Percentiles rank a stretch among this genome's conserved stretches.
Conservation (phyloP, 768 basidiomycete species). For the Gautieria morchelliformis region DNA sequence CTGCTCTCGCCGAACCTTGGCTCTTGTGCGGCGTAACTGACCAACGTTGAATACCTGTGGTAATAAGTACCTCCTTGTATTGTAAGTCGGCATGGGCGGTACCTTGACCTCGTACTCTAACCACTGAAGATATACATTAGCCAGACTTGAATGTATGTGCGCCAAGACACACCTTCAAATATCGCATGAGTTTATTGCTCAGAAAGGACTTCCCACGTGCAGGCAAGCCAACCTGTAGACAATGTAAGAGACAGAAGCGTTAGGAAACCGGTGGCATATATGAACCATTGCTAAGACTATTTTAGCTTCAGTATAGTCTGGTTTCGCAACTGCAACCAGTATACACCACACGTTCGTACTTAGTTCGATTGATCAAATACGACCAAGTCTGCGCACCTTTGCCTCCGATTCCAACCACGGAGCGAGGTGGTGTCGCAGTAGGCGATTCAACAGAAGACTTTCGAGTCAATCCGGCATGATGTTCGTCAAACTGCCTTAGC, state of each 20-base stretch:
- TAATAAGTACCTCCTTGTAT: neutral
- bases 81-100: neutral
- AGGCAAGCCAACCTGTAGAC: conserved; percentile 80
- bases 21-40: conserved; percentile 81
- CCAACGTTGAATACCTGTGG: conserved; percentile 90
- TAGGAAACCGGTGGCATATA: conserved; percentile 1
- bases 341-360: neutral
- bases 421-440: conserved; percentile 68
- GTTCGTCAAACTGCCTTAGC: conserved; percentile 74
- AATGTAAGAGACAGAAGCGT: neutral
- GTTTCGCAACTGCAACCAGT: conserved; percentile 65
- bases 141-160: conserved; percentile 3
- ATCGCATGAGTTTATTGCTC: conserved; percentile 95
- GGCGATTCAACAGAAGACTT: conserved; percentile 58
- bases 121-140: conserved; percentile 51
- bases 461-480: conserved; percentile 27
- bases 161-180: conserved; percentile 63
- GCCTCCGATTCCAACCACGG: conserved; percentile 82
- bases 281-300: conserved; percentile 94
- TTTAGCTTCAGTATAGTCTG: conserved; percentile 97
- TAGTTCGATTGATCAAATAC: conserved; percentile 1
- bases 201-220: conserved; percentile 97
- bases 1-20: conserved; percentile 70
- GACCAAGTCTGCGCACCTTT: conserved; percentile 46
- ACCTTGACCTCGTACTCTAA: conserved; percentile 95